These are phyloP conservation scores for Rhodosporidiobolus sp. DNA, from an alignment of 768 basidiomycete species.

Conservation along the genomic window DNA sequence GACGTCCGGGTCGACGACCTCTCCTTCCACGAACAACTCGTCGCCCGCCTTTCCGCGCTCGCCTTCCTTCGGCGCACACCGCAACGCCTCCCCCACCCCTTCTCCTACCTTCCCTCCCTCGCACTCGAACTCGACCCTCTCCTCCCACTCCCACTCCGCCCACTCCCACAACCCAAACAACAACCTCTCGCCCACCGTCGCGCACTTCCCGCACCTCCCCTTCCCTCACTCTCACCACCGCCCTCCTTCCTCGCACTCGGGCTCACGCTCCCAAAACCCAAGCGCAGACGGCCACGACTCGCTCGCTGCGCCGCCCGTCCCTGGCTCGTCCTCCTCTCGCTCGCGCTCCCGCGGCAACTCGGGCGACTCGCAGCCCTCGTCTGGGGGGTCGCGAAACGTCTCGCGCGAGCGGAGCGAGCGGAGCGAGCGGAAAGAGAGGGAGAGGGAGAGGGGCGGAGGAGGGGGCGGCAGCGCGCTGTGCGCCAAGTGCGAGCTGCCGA, in stretches of 20 bases:
- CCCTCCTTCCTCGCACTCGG: conserved; percentile 10
- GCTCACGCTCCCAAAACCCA: not conserved
- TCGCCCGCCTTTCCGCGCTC: conserved; percentile 13
- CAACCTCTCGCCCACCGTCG: not conserved
- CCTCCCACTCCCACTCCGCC: conserved; percentile 15
- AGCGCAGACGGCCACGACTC: conserved; percentile 11
- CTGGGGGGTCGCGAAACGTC: not conserved
- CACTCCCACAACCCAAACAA: not conserved
- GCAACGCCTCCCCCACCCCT: not conserved
- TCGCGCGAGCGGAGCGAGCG: not conserved
- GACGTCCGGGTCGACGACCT: not conserved
- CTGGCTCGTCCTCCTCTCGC: not conserved
- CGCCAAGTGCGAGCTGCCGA: conserved; percentile 50
- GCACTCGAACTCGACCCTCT: conserved; percentile 13
- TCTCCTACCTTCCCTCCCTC: conserved; percentile 20
- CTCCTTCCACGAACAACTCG: not conserved
- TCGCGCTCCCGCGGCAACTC: not conserved
- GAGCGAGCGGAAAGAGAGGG: not conserved
- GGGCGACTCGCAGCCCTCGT: not conserved
- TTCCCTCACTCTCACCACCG: conserved; percentile 1
- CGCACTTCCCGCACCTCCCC: not conserved
- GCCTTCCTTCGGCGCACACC: not conserved
- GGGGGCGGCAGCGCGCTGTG: conserved; percentile 40
- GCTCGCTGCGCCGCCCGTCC: not conserved
- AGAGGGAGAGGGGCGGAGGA: conserved; percentile 15